A percentile compares a stretch with the other conserved stretches of the same genome.
Evolutionary conservation across 106 monocot species (phyloP).

Genomic region (Dendrobium huoshanense): DNA sequence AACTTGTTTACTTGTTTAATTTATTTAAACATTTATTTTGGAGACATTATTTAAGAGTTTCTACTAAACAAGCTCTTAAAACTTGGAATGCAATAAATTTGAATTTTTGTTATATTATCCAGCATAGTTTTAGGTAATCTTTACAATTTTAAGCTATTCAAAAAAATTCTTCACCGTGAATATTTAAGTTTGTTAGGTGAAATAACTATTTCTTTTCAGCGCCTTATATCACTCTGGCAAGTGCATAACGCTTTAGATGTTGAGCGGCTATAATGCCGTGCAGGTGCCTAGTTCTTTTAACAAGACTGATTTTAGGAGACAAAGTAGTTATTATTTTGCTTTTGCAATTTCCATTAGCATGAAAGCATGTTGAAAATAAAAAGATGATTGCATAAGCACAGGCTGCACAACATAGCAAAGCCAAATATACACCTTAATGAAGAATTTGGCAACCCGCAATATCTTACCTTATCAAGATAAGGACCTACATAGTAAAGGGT

Average conservation of each 20-base stretch:
- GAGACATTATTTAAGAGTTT: background rate
- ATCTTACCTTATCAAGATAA: background rate
- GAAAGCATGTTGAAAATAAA: background rate
- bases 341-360: background rate
- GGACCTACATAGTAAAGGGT: background rate
- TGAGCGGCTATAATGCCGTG: background rate
- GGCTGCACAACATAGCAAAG: no score
- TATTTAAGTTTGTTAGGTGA: background rate
- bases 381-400: no score
- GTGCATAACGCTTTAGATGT: background rate
- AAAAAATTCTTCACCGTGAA: background rate
- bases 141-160: background rate
- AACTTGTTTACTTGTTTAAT: background rate
- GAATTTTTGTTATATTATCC: background rate
- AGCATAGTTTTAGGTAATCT: background rate
- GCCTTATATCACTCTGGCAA: background rate
- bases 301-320: background rate
- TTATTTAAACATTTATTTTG: background rate
- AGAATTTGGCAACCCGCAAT: background rate
- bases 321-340: background rate
- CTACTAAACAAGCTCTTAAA: background rate
- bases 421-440: background rate
- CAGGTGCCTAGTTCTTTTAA: background rate
- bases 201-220: background rate
- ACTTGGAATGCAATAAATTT: background rate